Conservation (phyloP, 192 early-diverging fungal genomes). For the Backusella luteola region DNA sequence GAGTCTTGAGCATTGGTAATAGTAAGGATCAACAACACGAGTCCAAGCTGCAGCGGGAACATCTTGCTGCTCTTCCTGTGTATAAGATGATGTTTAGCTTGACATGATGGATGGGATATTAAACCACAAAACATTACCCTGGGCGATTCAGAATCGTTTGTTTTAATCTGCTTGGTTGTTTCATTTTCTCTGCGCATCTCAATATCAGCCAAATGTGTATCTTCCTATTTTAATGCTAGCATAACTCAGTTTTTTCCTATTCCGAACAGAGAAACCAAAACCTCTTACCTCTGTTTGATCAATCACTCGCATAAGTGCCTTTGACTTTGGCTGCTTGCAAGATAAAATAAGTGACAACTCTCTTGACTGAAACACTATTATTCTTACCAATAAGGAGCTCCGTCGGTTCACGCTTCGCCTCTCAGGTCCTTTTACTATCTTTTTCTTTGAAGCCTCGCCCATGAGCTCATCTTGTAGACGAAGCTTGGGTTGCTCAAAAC, state of each 20-base stretch:
- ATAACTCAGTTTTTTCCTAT: background rate
- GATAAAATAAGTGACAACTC: background rate
- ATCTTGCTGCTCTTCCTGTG: background rate
- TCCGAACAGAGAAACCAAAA: background rate
- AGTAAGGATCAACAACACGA: constrained; percentile 15
- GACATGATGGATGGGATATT: background rate
- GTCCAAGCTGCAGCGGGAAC: constrained; percentile 20
- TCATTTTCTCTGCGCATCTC: constrained; percentile 30
- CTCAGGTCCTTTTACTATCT: constrained; percentile 18
- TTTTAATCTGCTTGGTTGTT: constrained; percentile 21
- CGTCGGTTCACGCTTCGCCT: constrained; percentile 22
- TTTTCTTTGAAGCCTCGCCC: background rate
- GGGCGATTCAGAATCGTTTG: background rate
- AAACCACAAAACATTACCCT: background rate
- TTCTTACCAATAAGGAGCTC: constrained; percentile 29
- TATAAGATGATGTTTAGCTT: background rate
- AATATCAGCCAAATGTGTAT: constrained; percentile 27
- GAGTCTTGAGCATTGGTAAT: constrained; percentile 34
- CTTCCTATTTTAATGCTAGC: constrained; percentile 23
- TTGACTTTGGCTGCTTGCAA: constrained; percentile 21
- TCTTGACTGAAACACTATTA: background rate
- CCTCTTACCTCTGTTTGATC: constrained; percentile 25
- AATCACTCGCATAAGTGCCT: constrained; percentile 23
- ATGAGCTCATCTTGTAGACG: constrained; percentile 9
- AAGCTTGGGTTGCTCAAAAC: background rate